Evolutionary conservation across 2,329 filamentous ascomycete species (phyloP), one percentile per base, ranked within the genome.

Genomic region (Sporothrix phasma): DNA sequence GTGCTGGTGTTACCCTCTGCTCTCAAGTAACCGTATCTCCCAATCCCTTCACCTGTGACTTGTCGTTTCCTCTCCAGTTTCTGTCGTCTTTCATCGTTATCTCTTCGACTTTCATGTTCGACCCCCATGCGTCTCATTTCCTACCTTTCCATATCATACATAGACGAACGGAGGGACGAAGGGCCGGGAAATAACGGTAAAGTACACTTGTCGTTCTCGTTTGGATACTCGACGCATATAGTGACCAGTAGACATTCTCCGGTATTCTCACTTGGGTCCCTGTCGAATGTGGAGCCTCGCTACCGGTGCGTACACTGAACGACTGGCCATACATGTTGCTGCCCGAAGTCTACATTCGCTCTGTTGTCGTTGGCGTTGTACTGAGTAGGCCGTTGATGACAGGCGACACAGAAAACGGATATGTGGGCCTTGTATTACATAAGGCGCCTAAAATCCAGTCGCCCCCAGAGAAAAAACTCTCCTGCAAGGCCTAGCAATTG

Each of bases 121-220:
- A 56, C 39, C 51, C 51, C 37, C 39, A 39, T 39, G n/a, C 51
- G 39, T 39, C 11, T 54, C 34, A 39, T 56, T 39, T 39, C 39
- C 34, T 56, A 39, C 31, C 24, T 56, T 45, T 54, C 15, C 34
- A 43, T 51, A 31, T 43, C 60, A 62, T 37, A 41, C 34, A 51
- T 37, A 62, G 53, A 62, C 46, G 46, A 62, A 29, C 15, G 24
- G 43, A 62, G 46, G 60, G 45, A 43, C 31, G 34, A 41, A 51
- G 60, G 45, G 19, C 45, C 34, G 60, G 31, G 8, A 53, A 41
- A 62, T 29, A 37, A 19, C 29, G 34, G 60, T 51, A 19, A n/a
- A 62, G 17, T 31, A 26, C 31, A 31, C 53, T 62, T 41, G 15
- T 17, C 49, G 19, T n/a, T 34, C 34, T 19, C 8, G 5, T 54